Base-by-base conservation (phyloP, 176 grass and related monocot species). In the Cenchrus purpureus region DNA sequence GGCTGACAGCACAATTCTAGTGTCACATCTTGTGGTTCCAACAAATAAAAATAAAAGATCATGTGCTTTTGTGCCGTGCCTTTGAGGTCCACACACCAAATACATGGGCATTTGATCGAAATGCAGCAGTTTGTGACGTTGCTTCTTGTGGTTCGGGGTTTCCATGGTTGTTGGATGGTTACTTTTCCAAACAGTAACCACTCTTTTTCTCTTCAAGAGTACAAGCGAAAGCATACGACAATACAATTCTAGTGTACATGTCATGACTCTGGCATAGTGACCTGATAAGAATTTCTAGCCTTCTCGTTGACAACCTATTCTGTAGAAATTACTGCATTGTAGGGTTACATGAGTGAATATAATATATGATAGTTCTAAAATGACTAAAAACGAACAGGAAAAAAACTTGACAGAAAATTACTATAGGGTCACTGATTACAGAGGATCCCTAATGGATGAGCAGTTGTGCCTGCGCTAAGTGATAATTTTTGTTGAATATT, bases 161-260 rank as follows among this genome's bases (percentile, higher is more conserved):
- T 66, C 25, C 29, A 25, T 20, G 50, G 79, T 78, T 68, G 88
- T 83, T 90, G 79, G 84, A 53, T 54, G 28, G 50, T 79, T 79
- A 40, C 50, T 87, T 81, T 10, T 59, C 50, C 48, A 69, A 60
- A 73, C 17, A 42, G 74, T 65, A 68, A 17, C 65, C 65, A 77
- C 73, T 82, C 71, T 34, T 43, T 83, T 81, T 49, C 25, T 73
- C 59, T 60, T 59, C 28, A 52, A 31, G 14, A 10, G 62, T 87
- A 82, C 40, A 22, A 22, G 12, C 7, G 1, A n/a, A 42, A 9
- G 12, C 22, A 72, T 14, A 50, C 80, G 79, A 48, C 49, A 57
- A 43, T 58, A 13, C 68, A 74, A 44, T 42, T 68, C 31, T 13
- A 31, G 71, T 32, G 53, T 59, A 68, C 29, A 9, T 70, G 43